A percentile compares a stretch with the other conserved stretches of the same genome.
phyloP scores from a whole-genome alignment of 2,329 filamentous ascomycete genomes.

The Fusarium piperis region DNA sequence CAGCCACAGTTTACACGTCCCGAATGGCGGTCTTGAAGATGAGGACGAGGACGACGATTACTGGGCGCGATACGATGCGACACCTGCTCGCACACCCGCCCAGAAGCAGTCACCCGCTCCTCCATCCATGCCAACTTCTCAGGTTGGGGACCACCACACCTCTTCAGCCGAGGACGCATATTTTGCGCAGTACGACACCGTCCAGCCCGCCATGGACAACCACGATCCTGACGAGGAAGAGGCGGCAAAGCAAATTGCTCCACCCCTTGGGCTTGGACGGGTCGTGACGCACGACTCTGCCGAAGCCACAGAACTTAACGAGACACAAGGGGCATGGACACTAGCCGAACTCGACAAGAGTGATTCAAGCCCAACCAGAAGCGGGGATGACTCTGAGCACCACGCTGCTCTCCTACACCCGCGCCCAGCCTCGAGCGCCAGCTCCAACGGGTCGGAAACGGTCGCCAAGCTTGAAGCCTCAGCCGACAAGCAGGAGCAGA shows the following conservation, averaged over 20 bases:
- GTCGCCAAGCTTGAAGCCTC: constrained; percentile 70
- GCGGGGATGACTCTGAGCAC: constrained; percentile 45
- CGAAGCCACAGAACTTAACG: constrained; percentile 36
- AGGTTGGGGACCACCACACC: constrained; percentile 33
- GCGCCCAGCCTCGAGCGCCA: constrained; percentile 67
- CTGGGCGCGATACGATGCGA: constrained; percentile 81
- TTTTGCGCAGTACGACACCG: constrained; percentile 78
- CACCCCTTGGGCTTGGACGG: constrained; percentile 45
- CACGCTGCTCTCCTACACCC: constrained; percentile 61
- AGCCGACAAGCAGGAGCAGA: constrained; percentile 67
- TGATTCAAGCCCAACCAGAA: constrained; percentile 43
- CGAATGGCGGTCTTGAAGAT: constrained; percentile 41
- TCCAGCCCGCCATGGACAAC: constrained; percentile 83
- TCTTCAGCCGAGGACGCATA: constrained; percentile 73
- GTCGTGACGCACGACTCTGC: constrained; percentile 18
- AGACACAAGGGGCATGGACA: constrained; percentile 52
- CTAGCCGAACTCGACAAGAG: constrained; percentile 56
- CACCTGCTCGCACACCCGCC: constrained; percentile 71
- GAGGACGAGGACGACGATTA: constrained; percentile 81
- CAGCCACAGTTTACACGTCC: constrained; percentile 23
- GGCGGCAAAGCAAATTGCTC: constrained; percentile 44
- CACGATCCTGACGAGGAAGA: constrained; percentile 80
- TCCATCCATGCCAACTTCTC: constrained; percentile 42
- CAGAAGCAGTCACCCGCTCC: constrained; percentile 72
- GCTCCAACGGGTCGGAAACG: constrained; percentile 64